These are phyloP conservation scores for Achlya hypogyna DNA, from an alignment of 352 stramenopile species.

Conservation along the genomic window DNA sequence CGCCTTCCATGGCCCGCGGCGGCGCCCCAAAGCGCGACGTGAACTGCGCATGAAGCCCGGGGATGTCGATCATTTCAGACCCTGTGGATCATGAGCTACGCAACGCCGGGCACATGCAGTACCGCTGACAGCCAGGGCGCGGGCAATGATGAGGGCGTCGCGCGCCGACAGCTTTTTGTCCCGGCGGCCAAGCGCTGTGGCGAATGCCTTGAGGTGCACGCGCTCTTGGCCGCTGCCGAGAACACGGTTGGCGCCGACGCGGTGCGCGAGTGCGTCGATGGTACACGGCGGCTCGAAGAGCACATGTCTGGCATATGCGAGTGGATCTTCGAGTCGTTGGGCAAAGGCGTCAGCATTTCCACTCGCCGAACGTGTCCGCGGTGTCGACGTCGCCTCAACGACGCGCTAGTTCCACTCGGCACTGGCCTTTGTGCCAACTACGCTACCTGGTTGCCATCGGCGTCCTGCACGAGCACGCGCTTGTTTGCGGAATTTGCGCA, in stretches of 20 bases:
- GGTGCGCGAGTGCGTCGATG: constrained; percentile 38
- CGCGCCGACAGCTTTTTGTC: constrained; percentile 36
- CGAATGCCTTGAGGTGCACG: constrained; percentile 49
- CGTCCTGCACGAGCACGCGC: constrained; percentile 35
- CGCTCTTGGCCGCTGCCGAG: constrained; percentile 49
- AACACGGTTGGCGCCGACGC: constrained; percentile 44
- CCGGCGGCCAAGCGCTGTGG: constrained; percentile 27
- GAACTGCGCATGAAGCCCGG: constrained; percentile 1
- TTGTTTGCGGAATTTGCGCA: constrained; percentile 36
- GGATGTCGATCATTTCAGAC: constrained; percentile 17
- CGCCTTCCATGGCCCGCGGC: not conserved
- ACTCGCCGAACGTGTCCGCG: constrained; percentile 1
- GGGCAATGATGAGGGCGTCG: constrained; percentile 28
- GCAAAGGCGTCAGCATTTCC: constrained; percentile 9
- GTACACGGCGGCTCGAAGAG: constrained; percentile 20
- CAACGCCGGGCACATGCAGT: not conserved
- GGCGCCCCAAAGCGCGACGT: constrained; percentile 17
- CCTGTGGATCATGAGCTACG: constrained; percentile 11
- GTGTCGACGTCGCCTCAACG: not conserved
- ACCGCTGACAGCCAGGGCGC: constrained; percentile 23
- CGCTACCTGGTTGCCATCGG: constrained; percentile 27
- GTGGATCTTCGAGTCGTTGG: not conserved
- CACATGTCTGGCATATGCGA: constrained; percentile 9
- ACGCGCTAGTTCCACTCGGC: not conserved
- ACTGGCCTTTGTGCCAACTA: not conserved